These are phyloP conservation scores for Xerocomus spinulosus DNA, from an alignment of 768 basidiomycete species.

Conservation along the genomic window DNA sequence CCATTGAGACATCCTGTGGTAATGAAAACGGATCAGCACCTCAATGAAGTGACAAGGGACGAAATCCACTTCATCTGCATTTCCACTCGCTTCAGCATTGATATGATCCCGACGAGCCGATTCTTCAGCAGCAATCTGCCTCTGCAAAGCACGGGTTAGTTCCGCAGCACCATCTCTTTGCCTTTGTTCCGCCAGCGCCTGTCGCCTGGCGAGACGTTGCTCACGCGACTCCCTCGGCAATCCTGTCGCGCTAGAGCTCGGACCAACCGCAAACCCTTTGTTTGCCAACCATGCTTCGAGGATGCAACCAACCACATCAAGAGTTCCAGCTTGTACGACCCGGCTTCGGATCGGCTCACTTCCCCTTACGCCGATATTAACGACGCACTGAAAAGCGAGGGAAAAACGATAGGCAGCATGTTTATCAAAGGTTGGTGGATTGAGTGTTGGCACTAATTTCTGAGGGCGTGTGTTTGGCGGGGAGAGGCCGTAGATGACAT, in stretches of 20 bases:
- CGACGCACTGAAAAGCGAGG: constrained; percentile 93
- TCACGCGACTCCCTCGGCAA: constrained; percentile 71
- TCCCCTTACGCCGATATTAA: constrained; percentile 96
- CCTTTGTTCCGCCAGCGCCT: constrained; percentile 51
- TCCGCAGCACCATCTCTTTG: constrained; percentile 53
- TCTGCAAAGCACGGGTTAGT: constrained; percentile 53
- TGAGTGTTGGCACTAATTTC: constrained; percentile 55
- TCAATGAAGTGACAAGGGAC: neutral
- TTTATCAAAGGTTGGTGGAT: constrained; percentile 69
- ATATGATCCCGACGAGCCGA: constrained; percentile 17
- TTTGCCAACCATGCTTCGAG: constrained; percentile 90
- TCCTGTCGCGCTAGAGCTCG: constrained; percentile 72
- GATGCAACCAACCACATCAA: constrained; percentile 91
- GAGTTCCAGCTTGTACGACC: constrained; percentile 90
- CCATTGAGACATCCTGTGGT: constrained; percentile 34
- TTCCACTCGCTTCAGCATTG: constrained; percentile 4
- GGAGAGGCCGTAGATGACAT: constrained; percentile 71
- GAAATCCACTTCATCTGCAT: constrained; percentile 24
- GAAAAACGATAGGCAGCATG: constrained; percentile 86
- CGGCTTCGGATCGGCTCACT: constrained; percentile 85
- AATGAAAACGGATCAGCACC: constrained; percentile 9
- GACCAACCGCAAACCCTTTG: constrained; percentile 82
- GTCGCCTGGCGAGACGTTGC: constrained; percentile 59
- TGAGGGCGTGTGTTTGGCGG: constrained; percentile 57
- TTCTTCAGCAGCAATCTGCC: constrained; percentile 40